phyloP scores from a whole-genome alignment of 2,329 filamentous ascomycete genomes.

The Fusarium fujikuroi region DNA sequence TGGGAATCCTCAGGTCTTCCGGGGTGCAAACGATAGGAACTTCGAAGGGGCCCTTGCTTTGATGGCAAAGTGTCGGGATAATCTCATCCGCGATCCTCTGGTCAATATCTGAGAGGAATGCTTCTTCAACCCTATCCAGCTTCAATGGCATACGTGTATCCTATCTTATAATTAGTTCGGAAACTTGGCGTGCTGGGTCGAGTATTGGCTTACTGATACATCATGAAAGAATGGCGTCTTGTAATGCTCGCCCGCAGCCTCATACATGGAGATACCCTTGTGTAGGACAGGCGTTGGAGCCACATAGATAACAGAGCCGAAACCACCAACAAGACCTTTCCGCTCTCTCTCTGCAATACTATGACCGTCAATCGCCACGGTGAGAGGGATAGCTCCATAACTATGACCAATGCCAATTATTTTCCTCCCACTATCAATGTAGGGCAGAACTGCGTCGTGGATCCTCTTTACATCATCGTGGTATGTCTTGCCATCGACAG shows the following conservation, averaged over 20 bases:
- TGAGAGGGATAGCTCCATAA: constrained; percentile 28
- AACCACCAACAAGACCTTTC: constrained; percentile 6
- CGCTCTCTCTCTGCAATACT: constrained; percentile 4
- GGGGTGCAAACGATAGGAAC: constrained; percentile 7
- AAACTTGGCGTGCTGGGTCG: accelerated
- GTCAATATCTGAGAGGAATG: constrained; percentile 27
- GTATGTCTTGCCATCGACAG: constrained; percentile 5
- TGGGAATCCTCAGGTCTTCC: background rate
- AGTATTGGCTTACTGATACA: background rate
- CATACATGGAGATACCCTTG: constrained; percentile 25
- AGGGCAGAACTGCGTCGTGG: background rate
- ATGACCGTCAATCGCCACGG: background rate
- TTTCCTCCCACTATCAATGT: constrained; percentile 9
- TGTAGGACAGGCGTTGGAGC: constrained; percentile 13
- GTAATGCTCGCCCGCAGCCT: constrained; percentile 1
- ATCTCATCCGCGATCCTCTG: constrained; percentile 5
- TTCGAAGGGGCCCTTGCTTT: constrained; percentile 22
- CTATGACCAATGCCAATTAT: constrained; percentile 23
- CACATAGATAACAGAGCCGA: constrained; percentile 13
- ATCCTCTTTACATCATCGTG: constrained; percentile 25
- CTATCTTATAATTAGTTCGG: background rate
- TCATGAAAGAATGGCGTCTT: constrained; percentile 14
- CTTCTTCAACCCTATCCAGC: background rate
- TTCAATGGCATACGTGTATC: constrained; percentile 16
- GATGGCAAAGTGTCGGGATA: constrained; percentile 5